Conservation (phyloP, 129 eudicot species). For the Tanacetum coccineum region DNA sequence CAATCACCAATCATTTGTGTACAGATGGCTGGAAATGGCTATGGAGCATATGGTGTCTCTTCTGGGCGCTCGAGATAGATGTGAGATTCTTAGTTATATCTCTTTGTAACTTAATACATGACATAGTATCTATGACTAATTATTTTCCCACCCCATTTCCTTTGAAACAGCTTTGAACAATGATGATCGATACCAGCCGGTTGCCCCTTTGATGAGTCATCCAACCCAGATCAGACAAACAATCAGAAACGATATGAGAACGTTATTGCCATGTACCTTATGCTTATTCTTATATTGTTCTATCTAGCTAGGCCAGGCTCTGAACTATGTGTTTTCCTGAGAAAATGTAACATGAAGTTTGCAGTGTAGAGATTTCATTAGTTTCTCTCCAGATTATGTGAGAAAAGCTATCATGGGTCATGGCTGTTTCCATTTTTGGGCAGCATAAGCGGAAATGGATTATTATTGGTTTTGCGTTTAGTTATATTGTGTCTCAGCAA, state of each 20-base stretch:
- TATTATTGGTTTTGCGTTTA: not conserved
- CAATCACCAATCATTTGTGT: not conserved
- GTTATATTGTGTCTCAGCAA: not conserved
- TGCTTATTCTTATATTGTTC: no score
- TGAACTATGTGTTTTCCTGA: not conserved
- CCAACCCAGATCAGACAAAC: no score
- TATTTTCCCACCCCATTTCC: no score
- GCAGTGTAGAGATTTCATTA: not conserved
- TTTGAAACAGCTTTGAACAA: no score
- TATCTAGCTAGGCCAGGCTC: no score
- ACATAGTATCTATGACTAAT: no score
- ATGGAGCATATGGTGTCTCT: constrained; percentile 68
- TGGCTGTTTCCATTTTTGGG: constrained; percentile 8
- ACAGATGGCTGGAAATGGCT: constrained; percentile 53
- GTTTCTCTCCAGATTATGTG: not conserved
- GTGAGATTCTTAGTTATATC: not conserved
- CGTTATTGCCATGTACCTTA: no score
- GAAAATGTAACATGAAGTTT: constrained; percentile 12
- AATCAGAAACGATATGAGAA: no score
- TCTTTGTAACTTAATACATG: no score
- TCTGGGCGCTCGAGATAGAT: constrained; percentile 34
- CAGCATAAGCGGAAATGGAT: not conserved
- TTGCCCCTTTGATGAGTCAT: no score
- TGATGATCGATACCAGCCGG: no score
- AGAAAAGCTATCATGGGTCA: constrained; percentile 17